Conservation (phyloP, 768 basidiomycete genomes). For the Phylloporus sp. region DNA sequence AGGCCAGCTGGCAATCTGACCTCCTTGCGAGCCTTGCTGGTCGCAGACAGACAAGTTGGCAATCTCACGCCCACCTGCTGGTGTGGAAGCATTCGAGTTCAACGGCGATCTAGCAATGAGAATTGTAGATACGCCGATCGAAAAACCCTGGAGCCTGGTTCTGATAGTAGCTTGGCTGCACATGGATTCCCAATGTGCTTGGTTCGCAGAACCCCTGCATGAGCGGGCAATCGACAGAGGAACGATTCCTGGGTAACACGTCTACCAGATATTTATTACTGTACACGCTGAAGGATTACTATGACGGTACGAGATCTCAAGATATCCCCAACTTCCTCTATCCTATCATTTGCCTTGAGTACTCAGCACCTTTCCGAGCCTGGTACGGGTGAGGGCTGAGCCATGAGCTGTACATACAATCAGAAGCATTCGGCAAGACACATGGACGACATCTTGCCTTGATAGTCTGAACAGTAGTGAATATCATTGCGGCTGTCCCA, state of each 20-base stretch:
- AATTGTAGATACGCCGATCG: slow-evolving; percentile 9
- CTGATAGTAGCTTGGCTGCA: neutral
- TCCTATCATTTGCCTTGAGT: slow-evolving; percentile 2
- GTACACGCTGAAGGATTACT: slow-evolving; percentile 6
- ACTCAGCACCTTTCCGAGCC: slow-evolving; percentile 33
- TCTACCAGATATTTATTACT: slow-evolving; percentile 12
- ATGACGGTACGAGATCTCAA: slow-evolving; percentile 12
- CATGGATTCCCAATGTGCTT: neutral
- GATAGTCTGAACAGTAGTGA: slow-evolving; percentile 79
- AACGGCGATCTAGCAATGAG: slow-evolving; percentile 17
- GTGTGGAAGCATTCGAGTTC: neutral
- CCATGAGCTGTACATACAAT: slow-evolving; percentile 49
- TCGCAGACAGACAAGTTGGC: neutral
- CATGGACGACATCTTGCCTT: slow-evolving; percentile 36
- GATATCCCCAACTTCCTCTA: neutral
- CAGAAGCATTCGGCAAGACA: slow-evolving; percentile 7
- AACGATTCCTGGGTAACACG: slow-evolving; percentile 11
- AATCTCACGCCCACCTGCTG: slow-evolving; percentile 3
- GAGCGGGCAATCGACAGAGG: slow-evolving; percentile 21
- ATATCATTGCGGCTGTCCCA: slow-evolving; percentile 66
- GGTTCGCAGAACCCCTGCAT: slow-evolving; percentile 7
- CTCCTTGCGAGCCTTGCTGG: neutral
- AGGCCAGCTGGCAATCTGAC: neutral
- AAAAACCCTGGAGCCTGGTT: slow-evolving; percentile 1
- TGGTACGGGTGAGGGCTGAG: slow-evolving; percentile 37